Base-by-base conservation (phyloP, 805 yeast species). In the Kazachstania martiniae region DNA sequence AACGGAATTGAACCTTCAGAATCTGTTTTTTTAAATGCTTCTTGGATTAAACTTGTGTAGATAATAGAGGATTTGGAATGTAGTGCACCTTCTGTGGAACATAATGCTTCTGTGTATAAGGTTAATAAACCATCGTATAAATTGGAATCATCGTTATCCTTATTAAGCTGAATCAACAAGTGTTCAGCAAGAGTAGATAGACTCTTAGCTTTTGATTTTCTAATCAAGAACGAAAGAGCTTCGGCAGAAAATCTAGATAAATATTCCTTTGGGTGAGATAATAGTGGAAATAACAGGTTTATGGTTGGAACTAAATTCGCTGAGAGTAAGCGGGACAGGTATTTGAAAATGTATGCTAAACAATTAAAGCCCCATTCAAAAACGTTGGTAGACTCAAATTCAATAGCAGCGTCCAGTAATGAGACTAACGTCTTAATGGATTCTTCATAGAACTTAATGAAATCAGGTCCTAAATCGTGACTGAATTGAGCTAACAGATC, bases 391-490 rank as follows among this genome's bases (percentile, higher is more conserved):
- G 77, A 64, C 38, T 71, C 72, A 37, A 73, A 72, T 18, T 49
- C 45, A 8, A 58, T 38, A 6, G 82, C 65, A 32, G 61, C 34
- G 53, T 36, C 57, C 8, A 51, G 41, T 27, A 83, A 49, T 1
- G 60, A 52, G 4, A 68, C 68, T 26, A 87, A 63, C 16, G 69
- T 43, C 0, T 47, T 42, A 29, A 89, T 57, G 1, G 85, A 58
- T 17, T 58, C 51, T 2, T 60, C 60, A 48, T 84, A 86, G 47
- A 62, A 85, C 7, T 70, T 72, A 63, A 85, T 68, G 49, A 87
- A 91, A 44, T 89, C 97, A 2, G 89, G 78, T 8, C 95, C 96
- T 40, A 89, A 61, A 61, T 89, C 98, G 46, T 84, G 95, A 25
- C 86, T 77, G 45, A 91, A 79, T 48, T 86, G 94, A 0, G 94